phyloP scores from a whole-genome alignment of 2,329 filamentous ascomycete species.

The Beauveria pseudobassiana region DNA sequence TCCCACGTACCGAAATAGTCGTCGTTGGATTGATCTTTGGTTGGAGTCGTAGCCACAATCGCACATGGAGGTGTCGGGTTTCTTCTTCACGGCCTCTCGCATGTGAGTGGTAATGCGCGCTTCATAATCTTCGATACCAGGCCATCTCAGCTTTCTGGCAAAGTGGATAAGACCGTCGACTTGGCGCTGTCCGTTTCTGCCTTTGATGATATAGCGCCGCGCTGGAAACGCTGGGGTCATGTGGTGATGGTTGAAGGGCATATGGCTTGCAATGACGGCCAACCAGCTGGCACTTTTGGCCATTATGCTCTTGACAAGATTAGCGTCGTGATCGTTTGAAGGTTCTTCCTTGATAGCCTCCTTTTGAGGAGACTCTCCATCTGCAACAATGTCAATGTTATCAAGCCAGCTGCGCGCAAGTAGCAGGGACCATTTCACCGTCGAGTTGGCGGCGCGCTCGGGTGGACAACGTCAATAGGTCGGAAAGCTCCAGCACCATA shows the following conservation, averaged over 20 bases:
- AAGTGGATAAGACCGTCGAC: slow-evolving; percentile 57
- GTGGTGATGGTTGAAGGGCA: slow-evolving; percentile 37
- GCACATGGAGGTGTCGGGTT: slow-evolving; percentile 12
- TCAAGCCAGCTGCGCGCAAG: slow-evolving; percentile 61
- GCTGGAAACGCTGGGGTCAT: slow-evolving; percentile 22
- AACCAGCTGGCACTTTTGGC: slow-evolving; percentile 42
- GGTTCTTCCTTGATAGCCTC: slow-evolving; percentile 7
- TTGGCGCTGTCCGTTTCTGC: slow-evolving; percentile 50
- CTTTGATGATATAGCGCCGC: slow-evolving; percentile 42
- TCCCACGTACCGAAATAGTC: slow-evolving; percentile 40
- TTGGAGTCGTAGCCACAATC: slow-evolving; percentile 1
- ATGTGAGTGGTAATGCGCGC: slow-evolving; percentile 41
- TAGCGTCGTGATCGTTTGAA: background rate
- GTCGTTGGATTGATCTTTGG: slow-evolving; percentile 16
- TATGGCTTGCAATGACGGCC: slow-evolving; percentile 48
- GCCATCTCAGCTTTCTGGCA: slow-evolving; percentile 55
- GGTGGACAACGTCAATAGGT: slow-evolving; percentile 53
- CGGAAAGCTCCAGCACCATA: slow-evolving; percentile 43
- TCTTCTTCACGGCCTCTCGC: slow-evolving; percentile 33
- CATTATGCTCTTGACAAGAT: slow-evolving; percentile 14
- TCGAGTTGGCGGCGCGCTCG: slow-evolving; percentile 51
- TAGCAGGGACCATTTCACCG: slow-evolving; percentile 61
- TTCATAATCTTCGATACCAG: slow-evolving; percentile 47
- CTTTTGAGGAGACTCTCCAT: slow-evolving; percentile 20
- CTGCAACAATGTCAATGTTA: slow-evolving; percentile 52